Base-by-base conservation (phyloP, 2,329 filamentous ascomycete genomes). In the Xylariaceae sp. region DNA sequence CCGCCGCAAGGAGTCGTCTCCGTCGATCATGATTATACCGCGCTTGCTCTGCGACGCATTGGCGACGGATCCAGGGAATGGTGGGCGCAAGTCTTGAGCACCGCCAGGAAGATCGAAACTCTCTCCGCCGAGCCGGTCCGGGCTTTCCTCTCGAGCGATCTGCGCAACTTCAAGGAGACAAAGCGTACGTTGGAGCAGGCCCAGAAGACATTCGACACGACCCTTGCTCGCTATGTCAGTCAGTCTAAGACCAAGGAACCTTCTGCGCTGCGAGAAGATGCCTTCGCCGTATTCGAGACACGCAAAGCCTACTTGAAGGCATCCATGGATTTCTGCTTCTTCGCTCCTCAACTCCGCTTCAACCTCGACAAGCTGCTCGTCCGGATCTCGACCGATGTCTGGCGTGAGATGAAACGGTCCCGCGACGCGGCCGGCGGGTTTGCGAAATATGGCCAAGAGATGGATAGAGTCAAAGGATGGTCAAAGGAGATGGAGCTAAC, bases 171-270 rank as follows among this genome's bases (percentile, higher is more conserved):
- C 77, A 96, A 93, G 75, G 92, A 97, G 69, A 84, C 85, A 7
- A 85, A 91, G 57, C 85, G 88, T 66, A 78, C 80, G 10, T 79
- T 97, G 58, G 93, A 97, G 61, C 78, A 84, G 51, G 81, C 90
- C 0, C 94, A 99, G 74, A 90, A 91, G 74, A 82, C 84, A 2
- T 96, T 92, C 69, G 94, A 99, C 72, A 82, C 83, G 57, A 85
- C 89, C 2, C 82, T 97, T 59, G 84, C 89, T 18, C 86, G 92
- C 60, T 97, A 96, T 71, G 83, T 92, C 4, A 80, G 83, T 2
- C 92, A 97, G 74, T 89, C 87, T 65, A 97, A 97, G 78, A 88
- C 90, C 4, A 99, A 97, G 75, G 94, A 99, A 74, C 85, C 93
- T 0, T 97, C 92, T 0, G 85, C 92, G 1, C 79, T 99, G 58